Evolutionary conservation across 441 rosid genomes (phyloP).

Genomic region (Erodium trifolium): DNA sequence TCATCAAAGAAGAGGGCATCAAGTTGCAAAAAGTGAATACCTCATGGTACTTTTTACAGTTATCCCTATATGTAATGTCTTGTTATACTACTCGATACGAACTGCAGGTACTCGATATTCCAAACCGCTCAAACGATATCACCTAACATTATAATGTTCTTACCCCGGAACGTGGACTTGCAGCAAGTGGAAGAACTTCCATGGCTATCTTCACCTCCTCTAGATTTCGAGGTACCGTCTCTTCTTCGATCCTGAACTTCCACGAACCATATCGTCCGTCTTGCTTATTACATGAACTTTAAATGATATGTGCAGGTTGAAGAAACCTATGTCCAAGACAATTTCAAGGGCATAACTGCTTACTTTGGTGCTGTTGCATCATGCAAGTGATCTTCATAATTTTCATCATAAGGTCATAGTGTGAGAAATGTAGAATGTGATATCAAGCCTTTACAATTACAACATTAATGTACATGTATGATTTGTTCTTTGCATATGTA

Average conservation of each 20-base stretch:
- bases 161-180: constrained; percentile 27
- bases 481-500: neutral
- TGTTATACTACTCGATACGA: neutral
- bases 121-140: constrained; percentile 24
- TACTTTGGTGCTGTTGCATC: constrained; percentile 19
- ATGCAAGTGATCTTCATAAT: neutral
- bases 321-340: constrained; percentile 22
- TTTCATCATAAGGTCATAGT: neutral
- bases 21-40: too few relatives aligned
- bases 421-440: neutral
- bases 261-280: neutral
- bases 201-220: constrained; percentile 31
- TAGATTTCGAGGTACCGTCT: constrained; percentile 22
- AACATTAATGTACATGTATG: neutral
- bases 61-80: too few relatives aligned
- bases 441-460: too few relatives aligned
- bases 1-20: too few relatives aligned
- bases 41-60: too few relatives aligned
- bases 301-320: constrained; percentile 19
- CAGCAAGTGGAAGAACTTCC: constrained; percentile 27
- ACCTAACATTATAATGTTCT: constrained; percentile 25
- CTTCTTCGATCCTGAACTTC: neutral
- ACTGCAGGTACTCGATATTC: constrained; percentile 23
- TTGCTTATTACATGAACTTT: neutral
- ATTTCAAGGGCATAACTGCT: constrained; percentile 24